Base-by-base conservation (phyloP, 148 eudicot genomes). In the Limonium bicolor region DNA sequence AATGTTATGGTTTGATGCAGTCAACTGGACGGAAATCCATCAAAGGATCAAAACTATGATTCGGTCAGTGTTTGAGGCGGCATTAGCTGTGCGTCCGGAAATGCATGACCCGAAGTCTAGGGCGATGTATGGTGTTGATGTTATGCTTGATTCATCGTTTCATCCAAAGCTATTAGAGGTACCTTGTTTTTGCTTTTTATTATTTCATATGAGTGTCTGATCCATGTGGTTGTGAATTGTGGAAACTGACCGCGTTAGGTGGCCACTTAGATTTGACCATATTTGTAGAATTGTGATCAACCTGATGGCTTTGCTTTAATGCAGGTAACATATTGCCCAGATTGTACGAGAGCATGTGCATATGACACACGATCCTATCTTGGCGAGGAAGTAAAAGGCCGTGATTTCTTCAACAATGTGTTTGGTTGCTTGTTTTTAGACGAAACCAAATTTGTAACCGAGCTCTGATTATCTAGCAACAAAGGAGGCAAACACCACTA, bases 311-410 rank as follows among this genome's bases (percentile, higher is more conserved):
- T 36, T 36, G 13, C 27, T 14, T 13, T 0, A 13, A 19, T 47
- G 36, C 64, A 90, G 99, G 95, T 90, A 17, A 81, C 99, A 11
- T 90, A 90, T 50, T 90, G 99, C 53, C 99, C 93, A 1, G 95
- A 90, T 55, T 85, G 95, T 58, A 73, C 60, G 19, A 77, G 99
- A 58, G 97, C 92, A 15, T 80, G 86, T 77, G 80, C 59, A 46
- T 80, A 72, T 49, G 92, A 88, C 37, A 74, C 58, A 33, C 59
- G 70, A 44, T 39, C 84, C 4, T 16, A 71, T 15, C 22, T 59
- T 15, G 63, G 52, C 11, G 69, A 59, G 13, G 68, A 14, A 7
- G 44, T 76, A 6, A 78, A 67, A 65, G 94, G 66, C 19, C 35
- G 43, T 1, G 82, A 88, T 34, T 90, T 90, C 67, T 77, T 59